Percentiles rank a stretch among this genome's conserved stretches.
phyloP scores from a whole-genome alignment of 1,139 yeast species.

The Wickerhamomyces sp. region DNA sequence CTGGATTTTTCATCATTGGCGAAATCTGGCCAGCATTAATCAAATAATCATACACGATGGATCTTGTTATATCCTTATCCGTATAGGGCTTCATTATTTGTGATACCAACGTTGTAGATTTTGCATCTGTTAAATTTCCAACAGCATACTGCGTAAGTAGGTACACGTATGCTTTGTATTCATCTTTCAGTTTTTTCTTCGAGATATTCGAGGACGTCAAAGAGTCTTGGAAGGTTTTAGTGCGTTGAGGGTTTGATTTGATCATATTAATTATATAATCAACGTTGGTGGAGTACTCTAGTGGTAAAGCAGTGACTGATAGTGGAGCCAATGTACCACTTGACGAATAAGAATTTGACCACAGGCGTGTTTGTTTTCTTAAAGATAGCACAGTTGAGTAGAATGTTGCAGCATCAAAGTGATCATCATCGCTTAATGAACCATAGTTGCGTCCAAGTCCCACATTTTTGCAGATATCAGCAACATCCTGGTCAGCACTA shows the following conservation, averaged over 20 bases:
- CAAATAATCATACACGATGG: constrained; percentile 46
- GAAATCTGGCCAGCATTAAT: constrained; percentile 26
- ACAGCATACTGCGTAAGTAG: constrained; percentile 47
- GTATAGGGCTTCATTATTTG: constrained; percentile 21
- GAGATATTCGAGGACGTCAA: constrained; percentile 9
- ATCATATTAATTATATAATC: constrained; percentile 30
- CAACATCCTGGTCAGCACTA: constrained; percentile 20
- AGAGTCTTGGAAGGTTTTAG: constrained; percentile 15
- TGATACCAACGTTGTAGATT: constrained; percentile 36
- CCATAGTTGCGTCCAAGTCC: constrained; percentile 25
- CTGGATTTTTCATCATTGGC: constrained; percentile 39
- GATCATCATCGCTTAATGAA: not conserved
- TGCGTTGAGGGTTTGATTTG: constrained; percentile 25
- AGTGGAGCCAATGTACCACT: constrained; percentile 34
- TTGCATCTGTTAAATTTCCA: constrained; percentile 43
- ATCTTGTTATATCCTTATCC: constrained; percentile 23
- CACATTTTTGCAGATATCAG: constrained; percentile 20
- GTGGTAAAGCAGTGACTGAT: constrained; percentile 45
- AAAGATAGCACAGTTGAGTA: constrained; percentile 44
- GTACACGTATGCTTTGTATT: constrained; percentile 34
- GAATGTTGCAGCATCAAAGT: constrained; percentile 26
- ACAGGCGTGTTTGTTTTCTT: constrained; percentile 42
- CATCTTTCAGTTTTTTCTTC: constrained; percentile 19
- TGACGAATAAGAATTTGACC: constrained; percentile 31
- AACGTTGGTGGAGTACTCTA: constrained; percentile 30